Conservation (phyloP, 1,284 basidiomycete genomes). For the Austroboletus rostrupii region DNA sequence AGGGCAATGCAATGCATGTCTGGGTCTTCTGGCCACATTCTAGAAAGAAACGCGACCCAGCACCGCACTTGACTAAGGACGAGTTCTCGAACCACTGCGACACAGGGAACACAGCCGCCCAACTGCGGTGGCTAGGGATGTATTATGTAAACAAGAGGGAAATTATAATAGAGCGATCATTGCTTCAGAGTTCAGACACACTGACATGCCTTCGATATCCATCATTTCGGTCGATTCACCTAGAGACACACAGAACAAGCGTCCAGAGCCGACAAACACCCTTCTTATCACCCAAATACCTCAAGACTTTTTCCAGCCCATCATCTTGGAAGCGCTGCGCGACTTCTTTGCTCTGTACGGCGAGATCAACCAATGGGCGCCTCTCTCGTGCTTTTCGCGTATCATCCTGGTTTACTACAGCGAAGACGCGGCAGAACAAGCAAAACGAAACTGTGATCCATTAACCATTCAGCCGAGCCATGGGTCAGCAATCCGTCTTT, state of each 20-base stretch:
- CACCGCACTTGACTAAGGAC: slow-evolving; percentile 14
- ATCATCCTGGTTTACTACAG: slow-evolving; percentile 76
- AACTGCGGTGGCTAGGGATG: slow-evolving; percentile 4
- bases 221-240: slow-evolving; percentile 22
- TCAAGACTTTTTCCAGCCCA: slow-evolving; percentile 63
- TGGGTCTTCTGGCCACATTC: slow-evolving; percentile 15
- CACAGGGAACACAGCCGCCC: slow-evolving; percentile 16
- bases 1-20: slow-evolving; percentile 5
- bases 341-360: slow-evolving; percentile 74
- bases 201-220: slow-evolving; percentile 29
- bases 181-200: background rate
- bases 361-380: slow-evolving; percentile 80
- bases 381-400: slow-evolving; percentile 74
- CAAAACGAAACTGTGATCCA: slow-evolving; percentile 60
- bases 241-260: slow-evolving; percentile 3
- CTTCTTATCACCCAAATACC: slow-evolving; percentile 65
- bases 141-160: slow-evolving; percentile 20
- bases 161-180: slow-evolving; percentile 17
- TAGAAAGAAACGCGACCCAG: slow-evolving; percentile 6
- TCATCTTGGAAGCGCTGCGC: slow-evolving; percentile 62
- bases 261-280: slow-evolving; percentile 56
- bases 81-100: background rate
- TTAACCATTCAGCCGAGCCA: slow-evolving; percentile 51
- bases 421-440: slow-evolving; percentile 62
- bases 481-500: slow-evolving; percentile 38